These are phyloP conservation scores for Fusarium caatingaense DNA, from an alignment of 2,329 filamentous ascomycete species.

Conservation along the genomic window DNA sequence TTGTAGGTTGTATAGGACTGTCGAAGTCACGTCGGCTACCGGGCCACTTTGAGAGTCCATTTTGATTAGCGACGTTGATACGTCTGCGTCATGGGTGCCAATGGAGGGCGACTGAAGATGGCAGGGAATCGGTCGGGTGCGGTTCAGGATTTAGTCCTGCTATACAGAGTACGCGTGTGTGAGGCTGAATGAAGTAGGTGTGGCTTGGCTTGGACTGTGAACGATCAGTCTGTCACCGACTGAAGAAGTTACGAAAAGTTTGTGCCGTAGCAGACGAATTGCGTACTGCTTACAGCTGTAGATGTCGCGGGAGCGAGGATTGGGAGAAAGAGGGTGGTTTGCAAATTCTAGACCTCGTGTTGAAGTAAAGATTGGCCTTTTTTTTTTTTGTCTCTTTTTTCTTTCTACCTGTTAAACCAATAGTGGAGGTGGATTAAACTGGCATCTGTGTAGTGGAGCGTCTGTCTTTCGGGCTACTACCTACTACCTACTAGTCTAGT, in stretches of 20 bases:
- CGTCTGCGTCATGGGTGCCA: constrained; percentile 10
- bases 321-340: constrained; percentile 7
- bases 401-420: no score
- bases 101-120: background rate
- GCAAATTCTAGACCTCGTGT: constrained; percentile 14
- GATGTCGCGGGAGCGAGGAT: background rate
- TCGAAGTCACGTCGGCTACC: constrained; percentile 46
- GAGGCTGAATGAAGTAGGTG: constrained; percentile 9
- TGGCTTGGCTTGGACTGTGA: background rate
- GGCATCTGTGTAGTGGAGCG: constrained; percentile 5
- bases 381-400: background rate
- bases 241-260: background rate
- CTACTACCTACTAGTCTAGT: no score
- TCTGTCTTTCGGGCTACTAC: background rate
- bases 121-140: background rate
- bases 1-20: constrained; percentile 76
- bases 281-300: background rate
- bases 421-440: background rate
- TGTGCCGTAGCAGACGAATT: background rate
- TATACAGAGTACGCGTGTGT: constrained; percentile 12
- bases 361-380: constrained; percentile 27
- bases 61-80: background rate
- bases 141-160: constrained; percentile 5
- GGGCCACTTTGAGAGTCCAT: constrained; percentile 33
- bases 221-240: background rate